Evolutionary conservation across 208 protist species (phyloP).

Genomic region (Naegleria fowleri): DNA sequence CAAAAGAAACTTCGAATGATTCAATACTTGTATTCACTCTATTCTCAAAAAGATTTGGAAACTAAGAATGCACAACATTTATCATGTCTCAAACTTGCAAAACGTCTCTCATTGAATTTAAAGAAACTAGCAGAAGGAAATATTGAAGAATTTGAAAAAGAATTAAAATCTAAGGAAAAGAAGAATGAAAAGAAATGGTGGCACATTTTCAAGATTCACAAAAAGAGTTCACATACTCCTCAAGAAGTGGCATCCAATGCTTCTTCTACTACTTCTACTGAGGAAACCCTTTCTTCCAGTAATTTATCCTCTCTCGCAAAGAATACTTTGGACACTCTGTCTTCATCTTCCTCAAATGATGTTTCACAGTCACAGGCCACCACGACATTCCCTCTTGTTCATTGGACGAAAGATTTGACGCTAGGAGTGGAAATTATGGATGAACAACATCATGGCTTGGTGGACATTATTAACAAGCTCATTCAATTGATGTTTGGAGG

Average conservation of each 20-base stretch:
- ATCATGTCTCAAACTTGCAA: neutral
- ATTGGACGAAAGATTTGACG: neutral
- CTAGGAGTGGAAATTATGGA: neutral
- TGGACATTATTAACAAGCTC: neutral
- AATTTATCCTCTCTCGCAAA: neutral
- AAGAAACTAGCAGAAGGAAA: neutral
- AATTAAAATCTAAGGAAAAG: neutral
- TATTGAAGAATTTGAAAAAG: neutral
- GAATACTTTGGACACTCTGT: too few relatives aligned
- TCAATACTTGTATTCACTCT: neutral
- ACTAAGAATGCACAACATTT: neutral
- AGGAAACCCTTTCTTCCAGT: neutral
- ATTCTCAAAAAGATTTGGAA: neutral
- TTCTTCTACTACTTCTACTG: too few relatives aligned
- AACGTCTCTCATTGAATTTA: neutral
- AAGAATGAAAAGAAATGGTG: neutral
- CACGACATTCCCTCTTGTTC: neutral
- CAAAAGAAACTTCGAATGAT: neutral
- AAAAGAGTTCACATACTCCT: neutral
- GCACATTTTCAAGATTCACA: slow-evolving; percentile 1
- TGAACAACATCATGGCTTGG: neutral
- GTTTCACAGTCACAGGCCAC: too few relatives aligned
- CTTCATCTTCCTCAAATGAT: too few relatives aligned
- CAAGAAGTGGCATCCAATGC: too few relatives aligned
- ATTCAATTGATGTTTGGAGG: neutral